Conservation (phyloP, 805 yeast genomes). For the Schwanniomyces sp. region DNA sequence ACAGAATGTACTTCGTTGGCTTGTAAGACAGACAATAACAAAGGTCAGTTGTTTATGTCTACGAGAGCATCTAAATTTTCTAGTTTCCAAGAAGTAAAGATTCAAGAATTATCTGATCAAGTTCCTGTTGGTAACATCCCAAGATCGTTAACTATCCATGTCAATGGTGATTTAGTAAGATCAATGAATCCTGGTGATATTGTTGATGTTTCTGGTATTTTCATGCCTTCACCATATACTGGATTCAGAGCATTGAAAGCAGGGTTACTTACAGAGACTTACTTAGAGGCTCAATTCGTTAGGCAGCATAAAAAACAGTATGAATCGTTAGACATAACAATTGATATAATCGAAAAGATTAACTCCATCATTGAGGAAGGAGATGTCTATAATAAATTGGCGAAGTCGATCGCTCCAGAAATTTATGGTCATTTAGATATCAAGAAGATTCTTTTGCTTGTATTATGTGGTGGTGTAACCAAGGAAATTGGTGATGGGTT, state of each 20-base stretch:
- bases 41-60: conserved; percentile 87
- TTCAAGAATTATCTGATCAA: conserved; percentile 93
- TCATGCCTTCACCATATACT: conserved; percentile 92
- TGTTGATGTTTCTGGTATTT: conserved; percentile 90
- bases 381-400: conserved; percentile 73
- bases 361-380: conserved; percentile 57
- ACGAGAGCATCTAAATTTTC: conserved; percentile 95
- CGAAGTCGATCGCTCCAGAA: conserved; percentile 95
- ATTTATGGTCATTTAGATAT: conserved; percentile 93
- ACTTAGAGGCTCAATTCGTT: conserved; percentile 82
- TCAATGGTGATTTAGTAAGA: conserved; percentile 90
- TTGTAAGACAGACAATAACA: conserved; percentile 75
- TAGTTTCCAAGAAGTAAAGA: conserved; percentile 91
- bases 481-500: conserved; percentile 95
- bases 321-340: conserved; percentile 59
- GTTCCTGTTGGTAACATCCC: conserved; percentile 99
- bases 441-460: conserved; percentile 80
- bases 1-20: conserved; percentile 80
- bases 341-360: conserved; percentile 57
- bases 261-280: conserved; percentile 92
- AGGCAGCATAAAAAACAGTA: conserved; percentile 88
- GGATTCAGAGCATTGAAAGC: conserved; percentile 93
- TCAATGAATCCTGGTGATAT: conserved; percentile 90
- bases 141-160: conserved; percentile 77
- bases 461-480: conserved; percentile 93